A percentile compares a stretch with the other conserved stretches of the same genome.
Evolutionary conservation across 225 moss, liverwort and hornwort genomes (phyloP).

Genomic region (Marchantia paleacea): DNA sequence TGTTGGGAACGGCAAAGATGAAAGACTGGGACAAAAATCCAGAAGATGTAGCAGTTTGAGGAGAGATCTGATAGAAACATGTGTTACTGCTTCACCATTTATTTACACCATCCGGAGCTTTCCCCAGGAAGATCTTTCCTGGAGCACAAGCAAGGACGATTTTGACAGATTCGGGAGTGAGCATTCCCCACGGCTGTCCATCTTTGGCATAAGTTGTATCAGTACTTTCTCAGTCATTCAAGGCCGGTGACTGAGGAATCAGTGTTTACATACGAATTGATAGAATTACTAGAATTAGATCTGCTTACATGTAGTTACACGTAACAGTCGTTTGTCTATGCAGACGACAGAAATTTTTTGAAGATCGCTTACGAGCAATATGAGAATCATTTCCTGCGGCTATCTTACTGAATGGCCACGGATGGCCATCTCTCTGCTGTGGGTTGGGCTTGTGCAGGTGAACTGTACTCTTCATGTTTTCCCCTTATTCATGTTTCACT

Average conservation of each 20-base stretch:
- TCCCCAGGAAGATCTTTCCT: not conserved
- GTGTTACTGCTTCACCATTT: too few relatives aligned
- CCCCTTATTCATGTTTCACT: too few relatives aligned
- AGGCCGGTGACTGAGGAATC: not conserved
- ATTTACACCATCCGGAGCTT: not conserved
- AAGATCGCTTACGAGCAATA: too few relatives aligned
- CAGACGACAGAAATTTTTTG: too few relatives aligned
- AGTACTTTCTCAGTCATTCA: not conserved
- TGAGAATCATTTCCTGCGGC: too few relatives aligned
- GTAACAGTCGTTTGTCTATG: too few relatives aligned
- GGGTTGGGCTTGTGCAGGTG: too few relatives aligned
- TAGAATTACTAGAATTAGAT: too few relatives aligned
- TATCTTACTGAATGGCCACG: too few relatives aligned
- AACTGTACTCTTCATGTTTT: too few relatives aligned
- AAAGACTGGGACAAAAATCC: constrained; percentile 74
- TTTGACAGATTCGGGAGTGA: constrained; percentile 5
- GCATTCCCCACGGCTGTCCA: not conserved
- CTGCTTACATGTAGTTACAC: too few relatives aligned
- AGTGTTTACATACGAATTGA: not conserved
- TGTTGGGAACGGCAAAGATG: constrained; percentile 70
- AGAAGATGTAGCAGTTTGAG: constrained; percentile 8
- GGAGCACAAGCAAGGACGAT: constrained; percentile 1
- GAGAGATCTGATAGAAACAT: not conserved
- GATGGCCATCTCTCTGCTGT: too few relatives aligned
- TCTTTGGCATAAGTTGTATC: constrained; percentile 7